Evolutionary conservation across 768 basidiomycete species (phyloP), one percentile per base, ranked within the genome.

Genomic region (Auricularia auricula-judae): DNA sequence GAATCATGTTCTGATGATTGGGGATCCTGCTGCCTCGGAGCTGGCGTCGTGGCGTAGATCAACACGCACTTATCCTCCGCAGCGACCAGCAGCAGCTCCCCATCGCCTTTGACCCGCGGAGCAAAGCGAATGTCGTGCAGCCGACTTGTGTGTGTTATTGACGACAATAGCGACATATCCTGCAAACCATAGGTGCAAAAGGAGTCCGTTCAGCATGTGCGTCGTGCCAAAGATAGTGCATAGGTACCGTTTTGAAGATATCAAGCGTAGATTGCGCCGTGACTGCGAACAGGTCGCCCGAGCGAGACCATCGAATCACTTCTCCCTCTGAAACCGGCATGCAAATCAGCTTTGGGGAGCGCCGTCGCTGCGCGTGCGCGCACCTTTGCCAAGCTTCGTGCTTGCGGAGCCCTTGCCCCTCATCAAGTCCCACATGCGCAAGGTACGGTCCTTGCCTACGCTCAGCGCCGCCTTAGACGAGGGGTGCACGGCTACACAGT

Each of bases 351-450:
- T 12, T 11, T 58, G n/a, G 29, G 2, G 54, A 36, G 42, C 1
- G 12, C 14, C 12, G 36, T 21, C 10, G 56, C 43, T 18, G 34
- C 23, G 7, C 65, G 39, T 1, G 3, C 14, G 72, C 80, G 63
- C 66, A 91, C 94, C 94, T 77, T 87, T 89, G 23, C 92, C 91
- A 4, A 99, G 74, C 72, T 95, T 94, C 58, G 85, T 88, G 73
- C 93, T 93, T 5, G 92, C 93, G 11, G 85, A 85, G 3, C 92
- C 91, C 73, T 89, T 88, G 0, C 96, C 96, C 56, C 95, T 80
- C 91, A 98, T 95, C 61, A 99, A 78, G 79, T 99, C 97, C 97
- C 97, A 99, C 95, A 99, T 97, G 53, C 94, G 83, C 65, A 98
- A 68, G 3, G 90, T 91, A 67, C 83, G 81, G 71, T 98, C 97